Evolutionary conservation across 1,284 basidiomycete species (phyloP), one percentile per base, ranked within the genome.

Genomic region (Naganishia albida): DNA sequence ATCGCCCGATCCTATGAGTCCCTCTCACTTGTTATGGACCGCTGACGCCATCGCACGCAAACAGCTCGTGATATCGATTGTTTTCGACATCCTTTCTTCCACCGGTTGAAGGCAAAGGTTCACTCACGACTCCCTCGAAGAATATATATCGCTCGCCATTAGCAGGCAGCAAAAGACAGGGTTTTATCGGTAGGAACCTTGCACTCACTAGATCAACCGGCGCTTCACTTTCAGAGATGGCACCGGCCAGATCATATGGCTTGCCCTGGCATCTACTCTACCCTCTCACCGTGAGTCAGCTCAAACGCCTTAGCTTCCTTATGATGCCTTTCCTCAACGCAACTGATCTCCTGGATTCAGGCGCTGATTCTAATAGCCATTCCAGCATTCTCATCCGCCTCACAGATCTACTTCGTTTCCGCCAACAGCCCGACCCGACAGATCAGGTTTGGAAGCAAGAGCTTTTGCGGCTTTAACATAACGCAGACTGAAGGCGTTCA

Each of bases 181-280:
- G 13, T 18, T 44, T 18, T 49, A 13, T 10, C 34, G 4, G 34
- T 34, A 34, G 48, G 23, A 15, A 49, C 26, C 63, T 67, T 60
- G 60, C 60, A 16, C 49, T 46, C 20, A 28, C 56, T 28, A 54
- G 66, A 51, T 63, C 44, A 28, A 53, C 40, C 26, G 62, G 66
- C 38, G n/a, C 15, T 43, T 20, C 15, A 43, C 42, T 15, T 23
- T 10, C 18, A 49, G 8, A 49, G 18, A 67, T 67, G 65, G 60
- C 60, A 7, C 49, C 53, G 18, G 49, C 64, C 18, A 54, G 66
- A 51, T 63, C 44, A 23, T 60, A 50, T 26, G 66, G 66, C 38
- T 55, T 67, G 8, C 66, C 66, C 13, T 67, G 62, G 62, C 66
- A 67, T 20, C 40, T 67, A 7, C 18, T 46, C 44, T 67, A 67